Base-by-base conservation (phyloP, 164 flowering plant species). In the Stephania cephalantha region DNA sequence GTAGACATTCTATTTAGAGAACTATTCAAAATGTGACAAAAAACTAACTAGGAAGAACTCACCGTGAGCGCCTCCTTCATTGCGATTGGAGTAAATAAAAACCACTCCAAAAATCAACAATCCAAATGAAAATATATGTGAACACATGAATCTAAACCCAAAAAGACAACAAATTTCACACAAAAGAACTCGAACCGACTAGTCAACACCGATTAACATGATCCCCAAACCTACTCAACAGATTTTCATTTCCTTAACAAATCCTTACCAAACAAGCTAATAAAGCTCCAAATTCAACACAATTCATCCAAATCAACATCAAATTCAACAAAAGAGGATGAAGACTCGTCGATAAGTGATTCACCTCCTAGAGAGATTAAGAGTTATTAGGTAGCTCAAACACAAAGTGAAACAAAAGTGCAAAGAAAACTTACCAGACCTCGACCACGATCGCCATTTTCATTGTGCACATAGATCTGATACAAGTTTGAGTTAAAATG, bases 291-390 rank as follows among this genome's bases (percentile, higher is more conserved):
- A 58, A 61, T 61, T 61, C 25, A 61, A 3, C 55, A 50, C 4
- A 50, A 50, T 50, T 50, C 17, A 2, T 17, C 65, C n/a, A 58
- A 55, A 55, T 13, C 63, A n/a, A 55, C 17, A 6, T 13, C 8
- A 55, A 10, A 55, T 13, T 13, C 63, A 1, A 55, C 2, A 17
- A 58, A 58, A 55, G n/a, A 18, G 1, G 18, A 6, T 1, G 25
- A 58, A 6, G 10, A 79, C 93, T 83, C 76, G 91, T 97, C 71
- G 97, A 81, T 76, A 93, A 93, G 50, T 97, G 98, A 76, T 93
- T 94, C 72, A 86, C 95, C 73, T 89, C 87, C 9, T 85, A 94
- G 75, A 91, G 20, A 61, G 66, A 61, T 61, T 10, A 12, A 66
- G 30, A 11, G 17, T 3, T 0, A 35, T 2, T 0, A 66, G 13